Evolutionary conservation across 257 asterid genomes (phyloP).

Genomic region (Solanum arcanum): DNA sequence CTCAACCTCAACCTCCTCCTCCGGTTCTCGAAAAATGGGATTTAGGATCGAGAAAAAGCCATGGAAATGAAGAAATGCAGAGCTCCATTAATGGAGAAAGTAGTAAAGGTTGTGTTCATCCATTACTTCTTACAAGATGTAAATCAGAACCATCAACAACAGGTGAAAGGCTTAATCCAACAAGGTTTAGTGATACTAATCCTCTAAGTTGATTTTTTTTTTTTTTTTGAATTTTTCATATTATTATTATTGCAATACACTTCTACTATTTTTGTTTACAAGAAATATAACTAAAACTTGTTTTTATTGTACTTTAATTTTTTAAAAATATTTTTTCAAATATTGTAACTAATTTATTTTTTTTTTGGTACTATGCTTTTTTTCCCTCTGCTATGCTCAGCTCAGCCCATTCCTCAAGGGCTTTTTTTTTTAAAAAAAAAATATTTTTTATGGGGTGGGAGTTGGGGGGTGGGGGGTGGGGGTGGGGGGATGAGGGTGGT

Average conservation of each 20-base stretch:
- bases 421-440: background rate
- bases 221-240: background rate
- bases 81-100: background rate
- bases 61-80: slow-evolving; percentile 10
- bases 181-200: slow-evolving; percentile 30
- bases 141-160: slow-evolving; percentile 85
- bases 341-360: background rate
- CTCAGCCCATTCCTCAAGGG: background rate
- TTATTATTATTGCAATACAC: background rate
- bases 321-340: too few relatives aligned
- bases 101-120: slow-evolving; percentile 25
- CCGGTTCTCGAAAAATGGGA: background rate
- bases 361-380: background rate
- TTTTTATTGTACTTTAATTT: background rate
- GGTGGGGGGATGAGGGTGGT: background rate
- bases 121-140: slow-evolving; percentile 61
- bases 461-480: too few relatives aligned
- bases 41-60: slow-evolving; percentile 13
- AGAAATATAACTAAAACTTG: background rate
- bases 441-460: background rate
- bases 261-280: background rate
- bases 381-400: background rate
- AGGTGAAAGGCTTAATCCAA: slow-evolving; percentile 47
- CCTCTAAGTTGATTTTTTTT: background rate
- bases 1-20: background rate